Conservation (phyloP, 805 yeast genomes). For the Torulaspora maleeae region DNA sequence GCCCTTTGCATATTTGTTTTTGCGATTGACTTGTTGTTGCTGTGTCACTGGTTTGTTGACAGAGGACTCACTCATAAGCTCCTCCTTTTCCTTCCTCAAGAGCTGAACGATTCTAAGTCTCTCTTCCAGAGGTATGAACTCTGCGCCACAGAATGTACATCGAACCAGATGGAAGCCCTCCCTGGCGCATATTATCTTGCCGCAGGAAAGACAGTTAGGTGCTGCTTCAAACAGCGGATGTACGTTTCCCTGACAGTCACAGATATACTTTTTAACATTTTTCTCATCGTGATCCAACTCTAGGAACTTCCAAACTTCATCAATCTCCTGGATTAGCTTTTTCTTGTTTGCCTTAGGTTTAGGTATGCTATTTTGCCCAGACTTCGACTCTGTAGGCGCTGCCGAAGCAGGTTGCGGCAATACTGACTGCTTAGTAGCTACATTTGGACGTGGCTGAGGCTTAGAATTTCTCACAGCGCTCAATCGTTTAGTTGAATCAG, state of each 20-base stretch:
- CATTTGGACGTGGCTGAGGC: not conserved
- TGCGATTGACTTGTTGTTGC: slow-evolving; percentile 14
- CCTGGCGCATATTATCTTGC: slow-evolving; percentile 82
- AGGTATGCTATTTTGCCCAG: not conserved
- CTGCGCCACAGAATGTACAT: slow-evolving; percentile 75
- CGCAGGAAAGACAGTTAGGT: slow-evolving; percentile 92
- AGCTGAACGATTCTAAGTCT: slow-evolving; percentile 50
- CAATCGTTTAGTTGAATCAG: not conserved
- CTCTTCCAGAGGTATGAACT: slow-evolving; percentile 61
- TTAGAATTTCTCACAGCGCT: not conserved
- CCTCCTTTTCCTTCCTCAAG: slow-evolving; percentile 50
- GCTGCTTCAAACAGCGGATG: slow-evolving; percentile 87
- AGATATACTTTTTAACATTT: slow-evolving; percentile 35
- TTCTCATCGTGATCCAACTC: slow-evolving; percentile 37
- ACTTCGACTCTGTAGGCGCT: not conserved
- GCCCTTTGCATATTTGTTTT: slow-evolving; percentile 36
- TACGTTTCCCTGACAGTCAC: slow-evolving; percentile 81
- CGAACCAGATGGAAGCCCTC: slow-evolving; percentile 78
- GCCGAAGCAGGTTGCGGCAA: not conserved
- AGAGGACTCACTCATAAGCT: slow-evolving; percentile 31
- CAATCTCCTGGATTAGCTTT: slow-evolving; percentile 59
- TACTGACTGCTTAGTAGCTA: not conserved
- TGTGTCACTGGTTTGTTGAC: slow-evolving; percentile 22
- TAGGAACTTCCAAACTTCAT: slow-evolving; percentile 52
- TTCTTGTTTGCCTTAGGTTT: slow-evolving; percentile 34